Base-by-base conservation (phyloP, 1,139 yeast genomes). In the Blastobotrys malaysiensis region DNA sequence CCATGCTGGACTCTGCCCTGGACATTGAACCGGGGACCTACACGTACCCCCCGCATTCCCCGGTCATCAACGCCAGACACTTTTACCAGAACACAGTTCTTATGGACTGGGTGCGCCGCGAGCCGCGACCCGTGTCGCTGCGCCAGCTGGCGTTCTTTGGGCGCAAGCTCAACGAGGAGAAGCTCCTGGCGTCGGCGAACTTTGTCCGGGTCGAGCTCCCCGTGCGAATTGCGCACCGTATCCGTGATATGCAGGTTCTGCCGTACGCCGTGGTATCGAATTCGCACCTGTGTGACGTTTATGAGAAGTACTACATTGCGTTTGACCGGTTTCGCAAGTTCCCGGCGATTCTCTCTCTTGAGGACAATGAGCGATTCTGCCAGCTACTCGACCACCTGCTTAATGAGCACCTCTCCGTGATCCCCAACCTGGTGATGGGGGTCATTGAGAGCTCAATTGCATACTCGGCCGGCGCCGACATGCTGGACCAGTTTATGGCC, bases 371-470 rank as follows among this genome's bases (percentile, higher is more conserved):
- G 43, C 71, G 73, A 61, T 90, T 91, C 67, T 86, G 96, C 65
- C 73, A 73, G 39, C 77, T 82, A 46, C 74, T 90, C 55, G 77
- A 81, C 36, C 74, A 77, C 27, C 78, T 90, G 59, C 73, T 91
- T 61, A 76, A 77, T 19, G 91, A 86, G 68, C 96, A 91, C 70
- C 77, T 88, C 50, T 75, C 84, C 56, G 88, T 89, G 61, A 76
- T 91, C 57, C 93, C 97, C 0, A 93, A 90, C 66, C 75, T 91
- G 58, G 86, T 91, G 77, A 88, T 89, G 91, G 98, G 97, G 1
- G 90, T 95, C 0, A 74, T 90, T 55, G 97, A 91, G 65, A 86
- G 87, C 54, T 81, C 90, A 13, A 81, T 85, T 49, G 71, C 85
- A 48, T 77, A 81, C 46, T 75, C 81, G 43, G 77, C 86, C 62